phyloP scores from a whole-genome alignment of 2,329 filamentous ascomycete genomes.

The Pestalotiopsis sp. region DNA sequence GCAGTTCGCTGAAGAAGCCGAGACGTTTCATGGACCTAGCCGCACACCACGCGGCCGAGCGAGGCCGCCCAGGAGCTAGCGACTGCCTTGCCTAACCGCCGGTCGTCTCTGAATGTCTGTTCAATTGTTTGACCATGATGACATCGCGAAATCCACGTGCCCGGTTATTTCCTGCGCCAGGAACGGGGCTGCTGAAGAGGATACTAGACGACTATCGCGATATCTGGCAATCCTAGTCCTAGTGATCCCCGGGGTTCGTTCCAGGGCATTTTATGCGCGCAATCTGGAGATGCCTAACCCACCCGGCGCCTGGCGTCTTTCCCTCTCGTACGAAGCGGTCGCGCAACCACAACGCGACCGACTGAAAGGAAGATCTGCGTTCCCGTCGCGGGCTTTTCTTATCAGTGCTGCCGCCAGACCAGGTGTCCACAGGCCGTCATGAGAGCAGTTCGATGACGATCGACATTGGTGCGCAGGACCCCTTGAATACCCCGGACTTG shows the following conservation, averaged over 20 bases:
- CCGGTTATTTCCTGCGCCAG: not conserved
- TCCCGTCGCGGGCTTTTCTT: not conserved
- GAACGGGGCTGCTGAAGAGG: not conserved
- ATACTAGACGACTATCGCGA: not conserved
- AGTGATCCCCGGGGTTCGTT: not conserved
- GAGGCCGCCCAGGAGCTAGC: not conserved
- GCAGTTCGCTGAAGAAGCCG: not conserved
- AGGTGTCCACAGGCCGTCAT: not conserved
- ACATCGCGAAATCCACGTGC: not conserved
- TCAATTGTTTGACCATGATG: not conserved
- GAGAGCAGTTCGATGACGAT: conserved; percentile 9
- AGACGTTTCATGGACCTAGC: conserved; percentile 3
- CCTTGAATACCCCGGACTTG: conserved; percentile 1
- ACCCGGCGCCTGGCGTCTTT: not conserved
- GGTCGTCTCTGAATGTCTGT: not conserved
- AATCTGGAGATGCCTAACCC: not conserved
- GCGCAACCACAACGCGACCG: not conserved
- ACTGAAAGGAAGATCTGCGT: not conserved
- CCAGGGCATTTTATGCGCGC: not conserved
- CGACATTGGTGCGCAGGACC: not conserved
- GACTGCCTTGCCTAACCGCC: not conserved
- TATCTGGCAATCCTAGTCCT: not conserved
- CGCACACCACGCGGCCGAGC: not conserved
- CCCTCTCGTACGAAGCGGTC: not conserved
- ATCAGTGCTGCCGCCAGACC: not conserved